Evolutionary conservation across 2,329 filamentous ascomycete species (phyloP).

Genomic region (Penicillium sp.): DNA sequence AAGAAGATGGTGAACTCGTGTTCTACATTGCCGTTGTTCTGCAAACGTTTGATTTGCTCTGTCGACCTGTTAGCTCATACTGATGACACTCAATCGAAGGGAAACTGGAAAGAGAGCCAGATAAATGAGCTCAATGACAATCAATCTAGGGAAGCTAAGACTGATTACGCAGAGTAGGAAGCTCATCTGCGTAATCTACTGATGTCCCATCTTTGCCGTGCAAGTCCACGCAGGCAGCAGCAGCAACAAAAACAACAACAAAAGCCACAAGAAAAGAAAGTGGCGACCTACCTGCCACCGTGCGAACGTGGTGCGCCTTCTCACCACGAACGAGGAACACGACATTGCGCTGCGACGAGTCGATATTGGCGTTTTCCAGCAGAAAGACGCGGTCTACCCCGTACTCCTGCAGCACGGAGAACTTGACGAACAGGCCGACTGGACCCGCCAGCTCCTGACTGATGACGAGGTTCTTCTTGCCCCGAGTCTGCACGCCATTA

Average conservation of each 20-base stretch:
- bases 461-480: slow-evolving; percentile 97
- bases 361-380: slow-evolving; percentile 90
- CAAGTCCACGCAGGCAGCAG: background rate
- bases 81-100: slow-evolving; percentile 51
- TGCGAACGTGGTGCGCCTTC: slow-evolving; percentile 75
- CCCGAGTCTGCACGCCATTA: slow-evolving; percentile 68
- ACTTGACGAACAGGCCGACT: slow-evolving; percentile 87
- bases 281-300: slow-evolving; percentile 74
- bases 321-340: slow-evolving; percentile 91
- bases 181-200: slow-evolving; percentile 58
- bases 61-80: slow-evolving; percentile 55
- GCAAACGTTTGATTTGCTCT: slow-evolving; percentile 90
- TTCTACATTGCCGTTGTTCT: slow-evolving; percentile 79
- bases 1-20: slow-evolving; percentile 98
- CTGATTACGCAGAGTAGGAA: slow-evolving; percentile 54
- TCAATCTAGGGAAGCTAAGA: slow-evolving; percentile 54
- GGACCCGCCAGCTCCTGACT: slow-evolving; percentile 87
- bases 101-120: slow-evolving; percentile 42
- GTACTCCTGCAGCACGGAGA: slow-evolving; percentile 92
- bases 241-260: slow-evolving; percentile 3
- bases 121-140: slow-evolving; percentile 38
- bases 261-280: slow-evolving; percentile 7
- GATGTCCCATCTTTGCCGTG: slow-evolving; percentile 46
- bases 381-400: slow-evolving; percentile 98
- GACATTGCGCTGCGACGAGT: slow-evolving; percentile 90